phyloP scores from a whole-genome alignment of 2,329 filamentous ascomycete genomes.

The Claviceps sp. region DNA sequence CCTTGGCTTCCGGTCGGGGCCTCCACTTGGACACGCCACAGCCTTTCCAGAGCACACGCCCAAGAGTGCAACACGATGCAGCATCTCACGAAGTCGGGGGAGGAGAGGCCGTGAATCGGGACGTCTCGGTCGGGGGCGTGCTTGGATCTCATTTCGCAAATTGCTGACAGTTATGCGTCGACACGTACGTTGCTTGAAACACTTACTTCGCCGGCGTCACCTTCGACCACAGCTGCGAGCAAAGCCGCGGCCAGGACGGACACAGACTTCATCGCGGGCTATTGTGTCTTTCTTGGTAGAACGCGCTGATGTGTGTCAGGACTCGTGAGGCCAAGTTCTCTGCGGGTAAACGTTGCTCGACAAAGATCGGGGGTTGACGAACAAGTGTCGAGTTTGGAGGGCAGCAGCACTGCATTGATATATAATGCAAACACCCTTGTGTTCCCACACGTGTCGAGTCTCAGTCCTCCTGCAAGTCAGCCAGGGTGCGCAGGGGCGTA shows the following conservation, averaged over 20 bases:
- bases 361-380: background rate
- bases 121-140: background rate
- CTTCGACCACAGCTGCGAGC: conserved; percentile 17
- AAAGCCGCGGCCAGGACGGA: conserved; percentile 18
- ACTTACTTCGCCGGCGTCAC: background rate
- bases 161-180: background rate
- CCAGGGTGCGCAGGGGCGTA: background rate
- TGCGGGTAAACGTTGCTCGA: background rate
- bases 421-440: too few relatives aligned
- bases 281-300: background rate
- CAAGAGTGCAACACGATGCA: background rate
- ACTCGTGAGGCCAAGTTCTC: too few relatives aligned
- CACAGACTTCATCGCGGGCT: conserved; percentile 20
- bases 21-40: background rate
- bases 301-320: background rate
- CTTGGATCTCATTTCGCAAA: background rate
- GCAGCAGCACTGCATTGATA: too few relatives aligned
- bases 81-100: background rate
- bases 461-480: background rate
- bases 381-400: too few relatives aligned
- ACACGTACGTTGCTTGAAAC: conserved; percentile 2
- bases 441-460: background rate
- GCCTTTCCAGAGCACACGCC: background rate
- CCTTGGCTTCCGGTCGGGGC: background rate
- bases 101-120: background rate